Percentiles rank a stretch among this genome's conserved stretches.
Conservation (phyloP, 169 alveolate genomes). For the Ichthyophthirius multifiliis region DNA sequence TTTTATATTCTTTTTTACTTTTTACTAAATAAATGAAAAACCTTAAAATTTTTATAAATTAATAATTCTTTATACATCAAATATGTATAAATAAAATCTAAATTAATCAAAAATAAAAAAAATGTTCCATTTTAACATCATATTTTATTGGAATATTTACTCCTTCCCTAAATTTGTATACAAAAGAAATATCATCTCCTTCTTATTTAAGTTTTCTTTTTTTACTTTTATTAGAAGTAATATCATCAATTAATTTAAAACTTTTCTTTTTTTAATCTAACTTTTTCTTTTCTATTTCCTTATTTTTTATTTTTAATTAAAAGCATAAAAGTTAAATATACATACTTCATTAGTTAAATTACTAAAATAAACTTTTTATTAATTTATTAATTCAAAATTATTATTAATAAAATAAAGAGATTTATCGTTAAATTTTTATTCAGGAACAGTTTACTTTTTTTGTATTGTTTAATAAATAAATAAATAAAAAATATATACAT, state of each 20-base stretch:
- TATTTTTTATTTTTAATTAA: background rate
- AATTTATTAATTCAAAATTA: background rate
- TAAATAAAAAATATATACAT: background rate
- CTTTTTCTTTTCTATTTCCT: background rate
- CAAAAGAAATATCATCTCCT: background rate
- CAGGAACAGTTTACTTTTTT: background rate
- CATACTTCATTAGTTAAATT: background rate
- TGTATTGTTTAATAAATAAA: background rate
- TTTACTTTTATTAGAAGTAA: background rate
- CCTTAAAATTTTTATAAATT: no score
- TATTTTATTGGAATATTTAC: slow-evolving; percentile 5
- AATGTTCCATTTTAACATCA: slow-evolving; percentile 11
- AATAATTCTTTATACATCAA: background rate
- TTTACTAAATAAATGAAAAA: no score
- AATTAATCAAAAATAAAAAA: background rate
- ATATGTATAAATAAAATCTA: background rate
- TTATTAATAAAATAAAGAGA: background rate
- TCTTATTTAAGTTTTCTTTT: background rate
- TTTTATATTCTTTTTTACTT: no score
- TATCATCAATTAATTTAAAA: background rate
- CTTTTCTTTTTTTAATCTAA: background rate
- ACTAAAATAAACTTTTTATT: background rate
- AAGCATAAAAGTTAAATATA: background rate
- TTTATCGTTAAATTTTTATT: background rate
- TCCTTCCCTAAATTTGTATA: slow-evolving; percentile 12